Percentiles rank a stretch among this genome's conserved stretches.
phyloP scores from a whole-genome alignment of 192 early-diverging fungal genomes.

The Chytriomyces sp. region DNA sequence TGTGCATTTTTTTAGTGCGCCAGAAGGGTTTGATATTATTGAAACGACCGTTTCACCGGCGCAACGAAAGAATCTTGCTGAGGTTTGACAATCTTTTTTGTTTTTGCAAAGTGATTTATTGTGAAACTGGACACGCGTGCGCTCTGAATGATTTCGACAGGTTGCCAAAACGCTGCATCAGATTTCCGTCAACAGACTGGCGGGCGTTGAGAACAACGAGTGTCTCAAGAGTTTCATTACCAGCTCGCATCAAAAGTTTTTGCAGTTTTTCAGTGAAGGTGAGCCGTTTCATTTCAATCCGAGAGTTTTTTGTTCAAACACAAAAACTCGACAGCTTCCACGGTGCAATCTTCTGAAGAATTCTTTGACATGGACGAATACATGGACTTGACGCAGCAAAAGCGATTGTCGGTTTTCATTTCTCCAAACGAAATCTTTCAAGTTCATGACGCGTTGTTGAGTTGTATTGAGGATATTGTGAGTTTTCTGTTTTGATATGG shows the following conservation, averaged over 20 bases:
- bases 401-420: slow-evolving; percentile 89
- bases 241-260: slow-evolving; percentile 77
- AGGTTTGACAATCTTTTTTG: slow-evolving; percentile 45
- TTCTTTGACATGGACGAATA: slow-evolving; percentile 89
- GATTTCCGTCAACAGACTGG: slow-evolving; percentile 85
- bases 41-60: slow-evolving; percentile 80
- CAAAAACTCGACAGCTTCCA: slow-evolving; percentile 63
- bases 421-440: slow-evolving; percentile 89
- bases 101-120: slow-evolving; percentile 16
- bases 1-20: slow-evolving; percentile 79
- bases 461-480: slow-evolving; percentile 78
- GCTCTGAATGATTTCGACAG: neutral
- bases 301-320: neutral
- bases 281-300: slow-evolving; percentile 25
- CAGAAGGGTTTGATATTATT: slow-evolving; percentile 95
- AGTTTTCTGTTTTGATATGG: slow-evolving; percentile 21
- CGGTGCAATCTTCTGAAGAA: slow-evolving; percentile 85
- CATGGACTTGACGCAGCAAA: slow-evolving; percentile 71
- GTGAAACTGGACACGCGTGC: slow-evolving; percentile 40
- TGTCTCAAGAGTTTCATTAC: slow-evolving; percentile 84
- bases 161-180: slow-evolving; percentile 93
- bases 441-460: slow-evolving; percentile 79
- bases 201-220: slow-evolving; percentile 61
- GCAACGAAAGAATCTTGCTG: slow-evolving; percentile 96
- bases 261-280: slow-evolving; percentile 84